Evolutionary conservation across 192 early-diverging fungal species (phyloP), one percentile per base, ranked within the genome.

Genomic region (Irineochytrium annulatum): DNA sequence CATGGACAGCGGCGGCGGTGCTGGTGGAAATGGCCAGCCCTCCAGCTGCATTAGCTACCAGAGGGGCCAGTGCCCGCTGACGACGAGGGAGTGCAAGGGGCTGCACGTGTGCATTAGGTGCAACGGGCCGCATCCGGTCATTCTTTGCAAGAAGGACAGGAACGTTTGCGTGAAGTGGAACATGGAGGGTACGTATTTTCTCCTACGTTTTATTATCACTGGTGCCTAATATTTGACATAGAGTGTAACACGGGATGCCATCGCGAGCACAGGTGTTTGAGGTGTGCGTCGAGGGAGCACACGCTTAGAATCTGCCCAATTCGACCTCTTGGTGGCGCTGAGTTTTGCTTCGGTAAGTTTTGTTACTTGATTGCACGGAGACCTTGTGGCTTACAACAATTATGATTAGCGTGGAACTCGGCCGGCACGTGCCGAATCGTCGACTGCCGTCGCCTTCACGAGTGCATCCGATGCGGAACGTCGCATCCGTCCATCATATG

Each of bases 101-200:
- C 67, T 57, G 28, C 67, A 69, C 30, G 32, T 33, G 17, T 69
- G 67, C 51, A 61, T 69, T 11, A 13, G 60, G 24, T 69, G 67
- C 44, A 28, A 29, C 0, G 62, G 67, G 4, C 22, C 29, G 5
- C 67, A 69, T 34, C 67, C 67, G 0, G 62, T 69, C n/a, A 69
- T 69, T 63, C 39, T 63, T 22, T 69, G 67, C 56, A 63, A 69
- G 35, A 69, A 69, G 45, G 67, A 69, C 31, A 34, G 67, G 17
- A 69, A 69, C 31, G 67, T 69, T 11, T 69, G 67, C 34, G 67
- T 69, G 11, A 69, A 69, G 34, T 69, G 67, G 67, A 69, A 69
- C 43, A 69, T 69, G 67, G 67, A 69, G 52, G 52, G 43, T 60
- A 27, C 34, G 59, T 26, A 16, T 32, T 33, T 14, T 11, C 29